Conservation (phyloP, 257 asterid species). For the Nemophila menziesii region DNA sequence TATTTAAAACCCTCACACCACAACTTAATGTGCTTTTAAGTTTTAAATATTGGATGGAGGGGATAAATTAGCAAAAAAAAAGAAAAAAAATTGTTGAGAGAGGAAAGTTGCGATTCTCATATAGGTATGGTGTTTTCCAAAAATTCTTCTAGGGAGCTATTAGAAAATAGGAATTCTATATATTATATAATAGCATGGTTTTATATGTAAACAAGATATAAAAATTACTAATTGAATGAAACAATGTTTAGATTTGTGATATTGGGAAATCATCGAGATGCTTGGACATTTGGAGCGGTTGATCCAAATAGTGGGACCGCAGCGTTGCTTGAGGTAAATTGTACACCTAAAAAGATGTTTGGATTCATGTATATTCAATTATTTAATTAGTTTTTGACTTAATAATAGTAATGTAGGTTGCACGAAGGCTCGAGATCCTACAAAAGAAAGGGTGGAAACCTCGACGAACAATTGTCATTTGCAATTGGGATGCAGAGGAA, state of each 20-base stretch:
- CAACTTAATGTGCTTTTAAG: not conserved
- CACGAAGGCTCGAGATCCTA: slow-evolving; percentile 45
- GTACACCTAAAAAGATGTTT: slow-evolving; percentile 1
- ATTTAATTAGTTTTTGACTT: slow-evolving; percentile 4
- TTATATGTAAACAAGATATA: no score
- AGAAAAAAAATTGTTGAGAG: no score
- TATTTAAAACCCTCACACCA: not conserved
- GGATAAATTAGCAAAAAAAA: no score
- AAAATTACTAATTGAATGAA: no score
- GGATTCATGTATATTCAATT: not conserved
- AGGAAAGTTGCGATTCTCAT: no score
- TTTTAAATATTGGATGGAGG: no score
- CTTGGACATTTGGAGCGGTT: slow-evolving; percentile 92
- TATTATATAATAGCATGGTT: no score
- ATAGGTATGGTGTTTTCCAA: no score
- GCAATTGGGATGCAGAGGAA: slow-evolving; percentile 94
- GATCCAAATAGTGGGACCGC: slow-evolving; percentile 95
- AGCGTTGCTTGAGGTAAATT: slow-evolving; percentile 61
- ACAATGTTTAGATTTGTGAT: slow-evolving; percentile 43
- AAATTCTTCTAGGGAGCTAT: no score
- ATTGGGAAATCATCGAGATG: slow-evolving; percentile 88
- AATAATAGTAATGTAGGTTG: slow-evolving; percentile 36
- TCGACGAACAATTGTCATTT: slow-evolving; percentile 64
- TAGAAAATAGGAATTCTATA: no score
- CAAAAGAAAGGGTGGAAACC: slow-evolving; percentile 41